A percentile compares a stretch with the other conserved stretches of the same genome.
Evolutionary conservation across 768 basidiomycete genomes (phyloP).

Genomic region (Lyophyllum shimeji): DNA sequence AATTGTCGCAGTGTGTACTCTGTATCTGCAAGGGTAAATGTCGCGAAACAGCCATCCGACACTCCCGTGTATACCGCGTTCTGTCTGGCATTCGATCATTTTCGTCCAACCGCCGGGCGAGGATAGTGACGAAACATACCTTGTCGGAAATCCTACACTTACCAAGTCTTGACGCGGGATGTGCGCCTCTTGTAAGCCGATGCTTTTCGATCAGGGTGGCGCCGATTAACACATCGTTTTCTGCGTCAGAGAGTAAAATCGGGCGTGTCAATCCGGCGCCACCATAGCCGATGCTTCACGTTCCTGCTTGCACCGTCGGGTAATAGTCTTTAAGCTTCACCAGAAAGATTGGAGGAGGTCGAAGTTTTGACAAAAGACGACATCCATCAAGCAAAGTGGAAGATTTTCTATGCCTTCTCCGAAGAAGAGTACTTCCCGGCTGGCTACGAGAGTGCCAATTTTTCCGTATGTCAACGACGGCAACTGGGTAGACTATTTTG

Average conservation of each 20-base stretch:
- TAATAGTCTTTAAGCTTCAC: not conserved
- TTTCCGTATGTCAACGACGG: constrained; percentile 2
- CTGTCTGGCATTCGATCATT: constrained; percentile 12
- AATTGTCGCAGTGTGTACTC: constrained; percentile 5
- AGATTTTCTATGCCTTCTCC: constrained; percentile 9
- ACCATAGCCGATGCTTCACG: constrained; percentile 13
- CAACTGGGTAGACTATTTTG: constrained; percentile 3
- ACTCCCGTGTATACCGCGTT: constrained; percentile 6
- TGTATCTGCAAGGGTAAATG: constrained; percentile 9
- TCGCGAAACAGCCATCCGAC: constrained; percentile 1
- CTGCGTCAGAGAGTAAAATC: constrained; percentile 10
- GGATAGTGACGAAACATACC: constrained; percentile 13
- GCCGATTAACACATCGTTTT: constrained; percentile 10
- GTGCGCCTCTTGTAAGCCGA: constrained; percentile 9
- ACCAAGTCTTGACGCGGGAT: constrained; percentile 9
- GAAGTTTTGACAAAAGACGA: constrained; percentile 9
- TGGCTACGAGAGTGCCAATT: constrained; percentile 11
- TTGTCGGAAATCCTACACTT: not conserved
- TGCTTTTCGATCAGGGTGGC: constrained; percentile 12
- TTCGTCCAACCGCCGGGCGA: constrained; percentile 14
- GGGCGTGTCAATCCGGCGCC: constrained; percentile 10
- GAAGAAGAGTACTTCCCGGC: constrained; percentile 10
- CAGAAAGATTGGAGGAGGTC: constrained; percentile 4
- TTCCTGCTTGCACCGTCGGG: too few species aligned
- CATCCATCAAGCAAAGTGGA: constrained; percentile 1